A percentile compares a stretch with the other conserved stretches of the same genome.
phyloP scores from a whole-genome alignment of 2,329 filamentous ascomycete species.

The Colletotrichum endophyticum region DNA sequence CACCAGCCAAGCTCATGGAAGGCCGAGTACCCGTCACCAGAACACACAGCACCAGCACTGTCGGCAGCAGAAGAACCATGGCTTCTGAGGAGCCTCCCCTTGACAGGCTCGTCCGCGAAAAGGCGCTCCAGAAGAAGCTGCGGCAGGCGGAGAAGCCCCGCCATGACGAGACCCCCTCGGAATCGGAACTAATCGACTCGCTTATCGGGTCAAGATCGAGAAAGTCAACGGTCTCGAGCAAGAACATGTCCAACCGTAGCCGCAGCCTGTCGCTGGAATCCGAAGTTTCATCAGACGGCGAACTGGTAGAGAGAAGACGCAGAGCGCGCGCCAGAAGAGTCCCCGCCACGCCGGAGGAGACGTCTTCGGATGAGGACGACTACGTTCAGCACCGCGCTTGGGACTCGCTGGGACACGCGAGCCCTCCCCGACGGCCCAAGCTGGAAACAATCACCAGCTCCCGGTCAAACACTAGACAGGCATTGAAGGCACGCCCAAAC shows the following conservation, averaged over 20 bases:
- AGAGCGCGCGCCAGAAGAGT: conserved; percentile 2
- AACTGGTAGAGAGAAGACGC: conserved; percentile 18
- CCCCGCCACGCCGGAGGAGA: conserved; percentile 28
- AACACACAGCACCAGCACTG: conserved; percentile 62
- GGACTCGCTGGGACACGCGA: conserved; percentile 28
- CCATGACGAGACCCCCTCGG: conserved; percentile 37
- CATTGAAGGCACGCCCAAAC: conserved; percentile 26
- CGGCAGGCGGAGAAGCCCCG: conserved; percentile 37
- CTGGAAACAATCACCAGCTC: conserved; percentile 53
- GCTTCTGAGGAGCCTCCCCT: conserved; percentile 45
- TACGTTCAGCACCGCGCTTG: conserved; percentile 22
- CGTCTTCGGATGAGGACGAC: conserved; percentile 33
- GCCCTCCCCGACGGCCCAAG: conserved; percentile 45
- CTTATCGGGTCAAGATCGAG: conserved; percentile 33
- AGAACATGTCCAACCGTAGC: conserved; percentile 29
- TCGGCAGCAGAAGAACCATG: conserved; percentile 50
- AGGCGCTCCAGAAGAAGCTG: conserved; percentile 50
- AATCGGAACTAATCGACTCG: conserved; percentile 49
- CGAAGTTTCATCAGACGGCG: conserved; percentile 27
- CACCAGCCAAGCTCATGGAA: conserved; percentile 89
- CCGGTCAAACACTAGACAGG: conserved; percentile 33
- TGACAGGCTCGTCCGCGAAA: conserved; percentile 48
- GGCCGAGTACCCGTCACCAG: conserved; percentile 77
- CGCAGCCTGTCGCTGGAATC: conserved; percentile 44
- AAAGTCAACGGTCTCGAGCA: conserved; percentile 25